Evolutionary conservation across 2,329 filamentous ascomycete species (phyloP), one percentile per base, ranked within the genome.

Genomic region (Penicillium sp.): DNA sequence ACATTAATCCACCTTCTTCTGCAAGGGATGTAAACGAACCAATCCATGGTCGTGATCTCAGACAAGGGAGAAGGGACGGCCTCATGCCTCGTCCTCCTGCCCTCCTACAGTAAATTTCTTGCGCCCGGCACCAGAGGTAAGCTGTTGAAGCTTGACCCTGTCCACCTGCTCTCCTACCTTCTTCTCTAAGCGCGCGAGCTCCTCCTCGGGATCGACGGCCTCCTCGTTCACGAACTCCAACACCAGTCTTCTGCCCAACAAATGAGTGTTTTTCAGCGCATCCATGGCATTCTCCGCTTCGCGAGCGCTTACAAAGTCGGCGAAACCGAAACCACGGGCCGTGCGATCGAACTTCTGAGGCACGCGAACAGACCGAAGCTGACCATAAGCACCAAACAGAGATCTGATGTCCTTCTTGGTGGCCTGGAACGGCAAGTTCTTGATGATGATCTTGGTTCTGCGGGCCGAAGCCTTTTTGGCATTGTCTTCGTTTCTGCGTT

Each of bases 371-470:
- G 92, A 93, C 68, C 91, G 89, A 59, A 99, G 85, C 72, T 96
- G 89, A 43, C 94, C 95, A 75, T 97, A 97, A 34, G 91, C 87
- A 58, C 90, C 86, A 71, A 97, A 92, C 40, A 97, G 81, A 50
- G 88, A 81, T 59, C 91, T 86, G 55, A 99, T 83, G 71, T 99
- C 94, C 74, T 95, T 94, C 80, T 96, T 97, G 50, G 87, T 89
- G 46, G 90, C 89, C 78, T 97, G 91, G 79, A 99, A 99, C 18
- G 94, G 93, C 75, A 99, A 79, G 79, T 99, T 99, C 81, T 97
- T 99, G 79, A 99, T 89, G 75, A 97, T 88, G 69, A 99, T 89
- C 82, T 97, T 97, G 45, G 92, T 97, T 63, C 86, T 84, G 70
- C 87, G 85, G 14, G 83, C 84, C 22, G 90, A 86, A 47, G 84